Conservation (phyloP, 148 eudicot genomes). For the Fagopyrum tataricum region DNA sequence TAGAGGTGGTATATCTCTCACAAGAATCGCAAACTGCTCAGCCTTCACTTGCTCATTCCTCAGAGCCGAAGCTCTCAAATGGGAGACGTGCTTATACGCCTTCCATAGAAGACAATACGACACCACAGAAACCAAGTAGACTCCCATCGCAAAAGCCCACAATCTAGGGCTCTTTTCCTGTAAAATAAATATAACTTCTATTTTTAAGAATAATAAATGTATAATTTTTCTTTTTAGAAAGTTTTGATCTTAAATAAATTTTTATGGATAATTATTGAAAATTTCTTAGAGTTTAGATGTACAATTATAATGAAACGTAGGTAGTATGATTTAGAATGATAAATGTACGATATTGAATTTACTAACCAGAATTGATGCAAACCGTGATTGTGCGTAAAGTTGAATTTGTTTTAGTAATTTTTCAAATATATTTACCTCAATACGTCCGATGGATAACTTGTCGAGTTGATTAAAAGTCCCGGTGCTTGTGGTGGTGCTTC, state of each 20-base stretch:
- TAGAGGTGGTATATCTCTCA: slow-evolving; percentile 70
- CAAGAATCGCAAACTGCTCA: slow-evolving; percentile 76
- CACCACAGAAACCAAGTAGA: slow-evolving; percentile 72
- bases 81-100: slow-evolving; percentile 76
- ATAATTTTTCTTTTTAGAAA: too few species aligned
- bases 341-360: too few species aligned
- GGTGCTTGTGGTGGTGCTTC: slow-evolving; percentile 39
- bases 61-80: slow-evolving; percentile 64
- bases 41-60: slow-evolving; percentile 47
- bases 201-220: too few species aligned
- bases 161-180: slow-evolving; percentile 44
- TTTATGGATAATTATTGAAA: too few species aligned
- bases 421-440: slow-evolving; percentile 48
- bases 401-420: too few species aligned
- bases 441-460: slow-evolving; percentile 71
- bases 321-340: too few species aligned
- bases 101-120: slow-evolving; percentile 70
- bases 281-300: too few species aligned
- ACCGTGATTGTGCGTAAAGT: too few species aligned
- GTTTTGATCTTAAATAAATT: too few species aligned
- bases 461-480: slow-evolving; percentile 68
- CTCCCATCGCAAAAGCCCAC: slow-evolving; percentile 62
- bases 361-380: too few species aligned
- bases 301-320: too few species aligned
- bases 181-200: neutral